A percentile compares a stretch with the other conserved stretches of the same genome.
Evolutionary conservation across 768 basidiomycete genomes (phyloP).

Genomic region (Rhodotorula paludigena): DNA sequence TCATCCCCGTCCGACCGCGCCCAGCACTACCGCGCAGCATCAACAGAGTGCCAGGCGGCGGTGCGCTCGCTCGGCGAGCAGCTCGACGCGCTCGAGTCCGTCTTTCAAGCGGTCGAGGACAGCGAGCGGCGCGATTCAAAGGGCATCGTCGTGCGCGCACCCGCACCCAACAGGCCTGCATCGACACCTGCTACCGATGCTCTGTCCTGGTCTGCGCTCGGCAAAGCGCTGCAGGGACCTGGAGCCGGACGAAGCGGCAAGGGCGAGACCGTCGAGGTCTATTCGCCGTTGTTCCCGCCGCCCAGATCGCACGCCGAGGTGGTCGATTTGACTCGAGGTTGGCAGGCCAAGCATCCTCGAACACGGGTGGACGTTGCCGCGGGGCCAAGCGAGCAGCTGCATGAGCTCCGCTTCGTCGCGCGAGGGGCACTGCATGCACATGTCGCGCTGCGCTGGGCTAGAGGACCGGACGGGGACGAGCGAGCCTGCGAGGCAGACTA

Average conservation of each 20-base stretch:
- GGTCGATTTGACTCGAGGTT: too few species aligned
- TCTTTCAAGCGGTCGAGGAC: not conserved
- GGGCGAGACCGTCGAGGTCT: too few species aligned
- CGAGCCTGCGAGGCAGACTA: constrained; percentile 6
- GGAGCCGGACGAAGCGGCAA: too few species aligned
- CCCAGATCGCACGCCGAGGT: too few species aligned
- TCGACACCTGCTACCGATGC: not conserved
- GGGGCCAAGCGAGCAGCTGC: not conserved
- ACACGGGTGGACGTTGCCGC: not conserved
- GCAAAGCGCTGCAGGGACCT: too few species aligned
- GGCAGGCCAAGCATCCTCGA: too few species aligned
- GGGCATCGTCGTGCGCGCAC: constrained; percentile 3
- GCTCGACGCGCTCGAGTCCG: constrained; percentile 2
- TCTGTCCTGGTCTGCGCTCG: not conserved
- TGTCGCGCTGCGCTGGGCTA: constrained; percentile 6
- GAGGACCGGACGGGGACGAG: not conserved
- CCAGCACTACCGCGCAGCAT: constrained; percentile 13
- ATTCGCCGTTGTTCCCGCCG: too few species aligned
- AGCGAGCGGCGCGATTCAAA: not conserved
- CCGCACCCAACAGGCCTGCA: not conserved
- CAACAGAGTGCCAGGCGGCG: constrained; percentile 6
- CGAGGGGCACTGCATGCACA: not conserved
- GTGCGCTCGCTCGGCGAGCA: not conserved
- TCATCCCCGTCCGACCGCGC: constrained; percentile 2
- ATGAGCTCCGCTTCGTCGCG: not conserved